Percentiles rank a stretch among this genome's conserved stretches.
Conservation (phyloP, 768 basidiomycete genomes). For the Tylopilus felleus region DNA sequence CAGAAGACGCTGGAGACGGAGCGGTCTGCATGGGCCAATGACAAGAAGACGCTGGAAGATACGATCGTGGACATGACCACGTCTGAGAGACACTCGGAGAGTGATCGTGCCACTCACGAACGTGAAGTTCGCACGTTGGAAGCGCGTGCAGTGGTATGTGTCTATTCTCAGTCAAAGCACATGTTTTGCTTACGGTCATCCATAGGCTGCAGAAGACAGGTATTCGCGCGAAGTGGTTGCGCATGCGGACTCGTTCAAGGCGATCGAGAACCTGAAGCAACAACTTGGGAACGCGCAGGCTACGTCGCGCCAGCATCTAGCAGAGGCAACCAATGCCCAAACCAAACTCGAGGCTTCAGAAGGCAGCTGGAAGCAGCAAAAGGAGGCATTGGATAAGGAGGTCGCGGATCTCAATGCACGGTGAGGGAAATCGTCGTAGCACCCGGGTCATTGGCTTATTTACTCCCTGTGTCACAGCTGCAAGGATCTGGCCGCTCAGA, state of each 20-base stretch:
- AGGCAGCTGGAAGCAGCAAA: conserved; percentile 78
- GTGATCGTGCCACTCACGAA: conserved; percentile 59
- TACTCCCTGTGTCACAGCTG: conserved; percentile 40
- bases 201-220: conserved; percentile 70
- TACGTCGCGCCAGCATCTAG: conserved; percentile 53
- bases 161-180: background rate
- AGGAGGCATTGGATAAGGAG: conserved; percentile 74
- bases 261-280: conserved; percentile 59
- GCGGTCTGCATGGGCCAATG: conserved; percentile 65
- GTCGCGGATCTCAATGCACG: conserved; percentile 65
- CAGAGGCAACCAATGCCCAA: conserved; percentile 68
- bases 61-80: conserved; percentile 78
- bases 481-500: conserved; percentile 74
- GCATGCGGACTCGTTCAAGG: conserved; percentile 83
- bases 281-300: conserved; percentile 54
- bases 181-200: background rate
- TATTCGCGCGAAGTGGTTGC: conserved; percentile 80
- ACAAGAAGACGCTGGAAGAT: conserved; percentile 80
- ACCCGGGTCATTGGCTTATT: background rate
- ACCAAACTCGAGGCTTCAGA: conserved; percentile 71
- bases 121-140: conserved; percentile 64
- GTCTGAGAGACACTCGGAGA: conserved; percentile 66
- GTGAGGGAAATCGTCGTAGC: conserved; percentile 37
- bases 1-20: conserved; percentile 68
- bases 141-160: conserved; percentile 61